Base-by-base conservation (phyloP, 1,139 yeast species). In the Taiozyma sp. region DNA sequence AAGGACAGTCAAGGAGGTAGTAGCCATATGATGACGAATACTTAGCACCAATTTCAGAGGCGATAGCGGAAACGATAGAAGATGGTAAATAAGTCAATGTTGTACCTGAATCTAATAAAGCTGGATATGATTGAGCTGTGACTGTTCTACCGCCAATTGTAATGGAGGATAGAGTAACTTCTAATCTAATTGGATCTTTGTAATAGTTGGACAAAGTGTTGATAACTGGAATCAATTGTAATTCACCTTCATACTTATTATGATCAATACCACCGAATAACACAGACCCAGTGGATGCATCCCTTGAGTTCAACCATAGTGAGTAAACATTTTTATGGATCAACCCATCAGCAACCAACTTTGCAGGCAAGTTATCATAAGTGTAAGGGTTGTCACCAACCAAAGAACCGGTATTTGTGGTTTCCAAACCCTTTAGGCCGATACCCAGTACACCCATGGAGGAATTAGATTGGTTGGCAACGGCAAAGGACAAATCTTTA, bases 21-120 rank as follows among this genome's bases (percentile, higher is more conserved):
- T 56, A 56, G 2, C 62, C 63, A 24, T 55, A 52, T 6, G 44
- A 41, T 3, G 49, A 36, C 6, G 62, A 57, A 60, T 71, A 80
- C 2, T 57, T 43, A 3, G 79, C 78, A 44, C 73, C 71, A 7
- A 79, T 56, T 1, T 60, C 48, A 2, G 54, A 49, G 0, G 78
- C 81, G 51, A 83, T 66, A 4, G 65, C 55, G 4, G 62, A 60
- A 14, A 80, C 66, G 28, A 78, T 60, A n/a, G 57, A 62, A 1
- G 60, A 48, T 23, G 89, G 87, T 2, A 83, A 65, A 56, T 75
- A 77, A 6, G 85, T 73, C 47, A 81, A 66, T 3, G 91, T 80
- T 9, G 91, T 79, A 45, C 93, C 93, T 2, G 89, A 79, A 66
- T 86, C 93, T 43, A 86, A 67, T 45, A 82, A 65, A 4, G 83